A percentile compares a stretch with the other conserved stretches of the same genome.
These are phyloP conservation scores for Aureobasidium sp. DNA, from an alignment of 2,329 filamentous ascomycete species.

Conservation along the genomic window DNA sequence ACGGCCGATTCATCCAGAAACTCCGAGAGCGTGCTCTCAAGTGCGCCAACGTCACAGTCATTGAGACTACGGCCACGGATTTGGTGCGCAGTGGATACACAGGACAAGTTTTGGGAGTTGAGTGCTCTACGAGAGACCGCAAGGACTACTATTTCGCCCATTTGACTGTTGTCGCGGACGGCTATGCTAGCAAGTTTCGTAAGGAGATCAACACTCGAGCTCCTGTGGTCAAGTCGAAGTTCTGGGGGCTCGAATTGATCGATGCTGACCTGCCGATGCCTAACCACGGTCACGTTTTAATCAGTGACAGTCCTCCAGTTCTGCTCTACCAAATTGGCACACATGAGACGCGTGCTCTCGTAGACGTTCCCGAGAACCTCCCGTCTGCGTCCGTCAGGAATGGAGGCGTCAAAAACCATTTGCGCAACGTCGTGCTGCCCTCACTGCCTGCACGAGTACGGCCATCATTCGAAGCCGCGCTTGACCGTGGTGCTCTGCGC, in stretches of 20 bases:
- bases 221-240: slow-evolving; percentile 72
- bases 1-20: slow-evolving; percentile 83
- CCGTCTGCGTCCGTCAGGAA: slow-evolving; percentile 62
- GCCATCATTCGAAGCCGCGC: slow-evolving; percentile 64
- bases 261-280: slow-evolving; percentile 71
- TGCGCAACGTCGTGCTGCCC: slow-evolving; percentile 71
- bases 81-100: slow-evolving; percentile 62
- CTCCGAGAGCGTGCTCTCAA: slow-evolving; percentile 65
- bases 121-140: slow-evolving; percentile 53
- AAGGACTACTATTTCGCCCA: slow-evolving; percentile 75
- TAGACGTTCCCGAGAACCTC: slow-evolving; percentile 75
- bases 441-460: slow-evolving; percentile 63
- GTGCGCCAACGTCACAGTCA: slow-evolving; percentile 76
- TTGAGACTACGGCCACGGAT: slow-evolving; percentile 79
- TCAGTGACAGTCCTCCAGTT: slow-evolving; percentile 68
- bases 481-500: slow-evolving; percentile 68
- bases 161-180: slow-evolving; percentile 83
- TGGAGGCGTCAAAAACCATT: slow-evolving; percentile 79
- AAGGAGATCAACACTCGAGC: slow-evolving; percentile 61
- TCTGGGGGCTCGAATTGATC: slow-evolving; percentile 87
- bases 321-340: slow-evolving; percentile 96
- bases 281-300: slow-evolving; percentile 77
- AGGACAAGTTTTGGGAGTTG: slow-evolving; percentile 72
- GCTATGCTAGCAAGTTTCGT: slow-evolving; percentile 86
- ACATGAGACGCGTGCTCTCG: slow-evolving; percentile 81